A percentile compares a stretch with the other conserved stretches of the same genome.
Evolutionary conservation across 768 basidiomycete species (phyloP).

Genomic region (Termitomyces sp.): DNA sequence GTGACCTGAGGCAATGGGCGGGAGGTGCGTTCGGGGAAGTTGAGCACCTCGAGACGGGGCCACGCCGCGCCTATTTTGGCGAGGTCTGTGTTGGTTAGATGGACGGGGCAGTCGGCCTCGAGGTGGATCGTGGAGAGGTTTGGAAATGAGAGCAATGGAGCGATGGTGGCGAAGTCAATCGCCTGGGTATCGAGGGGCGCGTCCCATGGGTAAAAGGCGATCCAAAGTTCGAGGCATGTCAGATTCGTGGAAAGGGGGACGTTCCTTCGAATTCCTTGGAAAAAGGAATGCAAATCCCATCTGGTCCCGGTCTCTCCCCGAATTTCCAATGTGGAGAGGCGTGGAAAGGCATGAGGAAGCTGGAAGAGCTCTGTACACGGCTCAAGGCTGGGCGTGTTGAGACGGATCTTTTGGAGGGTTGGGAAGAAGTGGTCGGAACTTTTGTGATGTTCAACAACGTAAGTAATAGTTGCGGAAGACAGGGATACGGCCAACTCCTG

Average conservation of each 20-base stretch:
- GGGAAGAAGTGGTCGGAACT: neutral
- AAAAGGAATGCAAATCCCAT: neutral
- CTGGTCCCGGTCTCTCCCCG: neutral
- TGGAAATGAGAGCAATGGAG: neutral
- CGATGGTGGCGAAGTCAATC: neutral
- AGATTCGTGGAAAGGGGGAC: neutral
- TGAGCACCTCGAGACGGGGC: constrained; percentile 6
- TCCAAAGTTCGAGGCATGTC: neutral
- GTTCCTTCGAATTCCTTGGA: neutral
- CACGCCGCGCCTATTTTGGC: constrained; percentile 5
- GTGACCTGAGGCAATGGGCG: neutral
- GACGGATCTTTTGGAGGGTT: neutral
- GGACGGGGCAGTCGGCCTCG: constrained; percentile 1
- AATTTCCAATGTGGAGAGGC: neutral
- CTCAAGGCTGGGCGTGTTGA: constrained; percentile 1
- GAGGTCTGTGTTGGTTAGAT: constrained; percentile 4
- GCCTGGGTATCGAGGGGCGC: neutral
- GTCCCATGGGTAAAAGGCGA: constrained; percentile 1
- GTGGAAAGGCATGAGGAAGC: neutral
- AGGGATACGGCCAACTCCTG: neutral
- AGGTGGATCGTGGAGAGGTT: neutral
- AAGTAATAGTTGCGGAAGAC: neutral
- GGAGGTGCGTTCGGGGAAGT: constrained; percentile 5
- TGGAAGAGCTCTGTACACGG: constrained; percentile 2
- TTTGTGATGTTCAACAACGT: neutral